Evolutionary conservation across 495 filamentous ascomycete genomes (phyloP).

Genomic region (Schizothecium vesticola): DNA sequence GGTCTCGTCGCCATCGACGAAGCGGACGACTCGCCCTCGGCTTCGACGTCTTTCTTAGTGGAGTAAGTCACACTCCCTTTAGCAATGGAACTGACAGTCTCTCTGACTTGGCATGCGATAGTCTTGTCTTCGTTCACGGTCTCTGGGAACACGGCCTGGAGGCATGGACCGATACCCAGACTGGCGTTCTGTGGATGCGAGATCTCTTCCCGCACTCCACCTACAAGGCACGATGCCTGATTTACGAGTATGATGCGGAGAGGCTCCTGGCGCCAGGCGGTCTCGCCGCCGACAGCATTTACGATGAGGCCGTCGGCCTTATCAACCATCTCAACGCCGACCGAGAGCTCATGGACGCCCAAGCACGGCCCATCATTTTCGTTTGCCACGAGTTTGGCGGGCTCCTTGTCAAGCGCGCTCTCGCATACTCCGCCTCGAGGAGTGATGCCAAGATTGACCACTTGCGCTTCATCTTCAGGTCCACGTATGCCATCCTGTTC

Average conservation of each 20-base stretch:
- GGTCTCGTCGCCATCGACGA: conserved; percentile 3
- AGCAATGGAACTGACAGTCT: neutral
- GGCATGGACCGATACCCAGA: conserved; percentile 4
- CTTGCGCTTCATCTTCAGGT: conserved; percentile 4
- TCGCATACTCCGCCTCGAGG: conserved; percentile 2
- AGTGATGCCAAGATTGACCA: neutral
- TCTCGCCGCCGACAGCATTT: conserved; percentile 2
- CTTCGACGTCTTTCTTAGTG: neutral
- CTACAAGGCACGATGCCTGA: neutral
- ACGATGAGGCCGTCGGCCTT: conserved; percentile 4
- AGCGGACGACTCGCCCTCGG: neutral
- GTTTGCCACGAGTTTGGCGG: conserved; percentile 6
- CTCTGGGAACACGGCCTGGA: neutral
- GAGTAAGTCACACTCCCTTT: neutral
- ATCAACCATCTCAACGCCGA: conserved; percentile 5
- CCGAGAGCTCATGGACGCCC: conserved; percentile 1
- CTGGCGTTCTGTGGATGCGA: conserved; percentile 1
- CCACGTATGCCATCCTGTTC: conserved; percentile 1
- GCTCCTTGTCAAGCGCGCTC: conserved; percentile 2
- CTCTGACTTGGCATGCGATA: neutral
- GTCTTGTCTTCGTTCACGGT: conserved; percentile 4
- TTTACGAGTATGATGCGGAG: conserved; percentile 4
- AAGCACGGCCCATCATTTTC: conserved; percentile 5
- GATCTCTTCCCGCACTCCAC: neutral
- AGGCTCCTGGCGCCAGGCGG: conserved; percentile 4